phyloP scores from a whole-genome alignment of 164 flowering plant species.

The Cinnamomum chago region DNA sequence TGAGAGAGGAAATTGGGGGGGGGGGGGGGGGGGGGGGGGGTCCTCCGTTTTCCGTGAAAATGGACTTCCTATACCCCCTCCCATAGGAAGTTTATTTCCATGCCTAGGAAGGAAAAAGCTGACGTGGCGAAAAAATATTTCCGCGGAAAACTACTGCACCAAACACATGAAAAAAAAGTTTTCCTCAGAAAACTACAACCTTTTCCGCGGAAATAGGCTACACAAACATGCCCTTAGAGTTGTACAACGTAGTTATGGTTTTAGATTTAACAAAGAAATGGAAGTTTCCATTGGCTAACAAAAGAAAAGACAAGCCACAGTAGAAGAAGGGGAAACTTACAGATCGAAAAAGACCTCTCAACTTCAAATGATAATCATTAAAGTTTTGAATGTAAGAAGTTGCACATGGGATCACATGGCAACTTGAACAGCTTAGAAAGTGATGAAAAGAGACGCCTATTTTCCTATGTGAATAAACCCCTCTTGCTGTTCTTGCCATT shows the following conservation, averaged over 20 bases:
- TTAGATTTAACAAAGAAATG: neutral
- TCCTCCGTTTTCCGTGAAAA: too few species aligned
- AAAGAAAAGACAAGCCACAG: neutral
- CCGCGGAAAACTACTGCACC: too few species aligned
- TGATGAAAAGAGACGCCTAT: neutral
- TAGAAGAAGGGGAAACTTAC: neutral
- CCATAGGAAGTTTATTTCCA: too few species aligned
- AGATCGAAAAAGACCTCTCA: neutral
- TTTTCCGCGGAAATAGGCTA: too few species aligned
- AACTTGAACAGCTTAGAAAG: neutral
- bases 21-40: too few species aligned
- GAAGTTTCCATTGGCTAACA: neutral
- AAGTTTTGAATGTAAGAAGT: neutral
- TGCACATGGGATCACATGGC: slow-evolving; percentile 6
- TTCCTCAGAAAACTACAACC: too few species aligned
- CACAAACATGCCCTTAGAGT: too few species aligned
- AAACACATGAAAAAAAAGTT: too few species aligned
- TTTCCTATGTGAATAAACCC: neutral
- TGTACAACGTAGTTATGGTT: neutral
- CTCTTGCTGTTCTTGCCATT: neutral
- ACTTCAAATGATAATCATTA: neutral
- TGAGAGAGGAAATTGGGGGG: too few species aligned
- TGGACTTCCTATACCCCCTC: too few species aligned
- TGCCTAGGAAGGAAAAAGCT: too few species aligned
- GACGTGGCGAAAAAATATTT: too few species aligned